These are phyloP conservation scores for Didymella arachidicola DNA, from an alignment of 2,329 filamentous ascomycete genomes.

Conservation along the genomic window DNA sequence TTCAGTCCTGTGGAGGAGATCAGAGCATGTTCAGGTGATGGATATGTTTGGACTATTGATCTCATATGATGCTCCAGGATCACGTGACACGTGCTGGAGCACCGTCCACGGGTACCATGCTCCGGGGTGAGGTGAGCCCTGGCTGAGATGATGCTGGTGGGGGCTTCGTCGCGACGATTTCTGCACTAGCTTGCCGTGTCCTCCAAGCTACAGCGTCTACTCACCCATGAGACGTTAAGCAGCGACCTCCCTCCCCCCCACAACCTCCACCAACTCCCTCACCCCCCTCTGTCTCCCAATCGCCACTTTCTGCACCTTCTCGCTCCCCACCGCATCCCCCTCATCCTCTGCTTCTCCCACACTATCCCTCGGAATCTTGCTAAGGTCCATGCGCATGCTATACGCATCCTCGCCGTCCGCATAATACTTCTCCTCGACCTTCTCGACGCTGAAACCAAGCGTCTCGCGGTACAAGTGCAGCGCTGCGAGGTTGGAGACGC, in stretches of 20 bases:
- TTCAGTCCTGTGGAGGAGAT: too few relatives aligned
- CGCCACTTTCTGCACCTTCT: conserved; percentile 71
- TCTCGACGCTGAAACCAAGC: conserved; percentile 39
- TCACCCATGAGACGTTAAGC: background rate
- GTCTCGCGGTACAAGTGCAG: conserved; percentile 86
- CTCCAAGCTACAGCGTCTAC: too few relatives aligned
- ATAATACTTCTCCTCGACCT: conserved; percentile 87
- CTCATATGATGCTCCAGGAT: too few relatives aligned
- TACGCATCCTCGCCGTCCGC: conserved; percentile 97
- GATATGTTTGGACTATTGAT: too few relatives aligned
- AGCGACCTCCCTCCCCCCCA: conserved; percentile 70
- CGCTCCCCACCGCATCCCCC: conserved; percentile 50
- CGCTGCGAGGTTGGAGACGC: conserved; percentile 89
- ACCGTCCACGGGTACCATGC: too few relatives aligned
- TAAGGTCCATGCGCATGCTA: conserved; percentile 88
- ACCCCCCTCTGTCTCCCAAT: conserved; percentile 83
- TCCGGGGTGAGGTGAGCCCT: too few relatives aligned
- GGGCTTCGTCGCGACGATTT: too few relatives aligned
- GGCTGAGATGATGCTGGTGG: too few relatives aligned
- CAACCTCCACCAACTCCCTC: conserved; percentile 76
- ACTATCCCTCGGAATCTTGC: conserved; percentile 60
- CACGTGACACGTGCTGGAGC: too few relatives aligned
- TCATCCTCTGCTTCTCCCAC: conserved; percentile 54
- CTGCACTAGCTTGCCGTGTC: too few relatives aligned
- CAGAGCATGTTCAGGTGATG: too few relatives aligned